Conservation (phyloP, 441 rosid genomes). For the Populus hybrid region DNA sequence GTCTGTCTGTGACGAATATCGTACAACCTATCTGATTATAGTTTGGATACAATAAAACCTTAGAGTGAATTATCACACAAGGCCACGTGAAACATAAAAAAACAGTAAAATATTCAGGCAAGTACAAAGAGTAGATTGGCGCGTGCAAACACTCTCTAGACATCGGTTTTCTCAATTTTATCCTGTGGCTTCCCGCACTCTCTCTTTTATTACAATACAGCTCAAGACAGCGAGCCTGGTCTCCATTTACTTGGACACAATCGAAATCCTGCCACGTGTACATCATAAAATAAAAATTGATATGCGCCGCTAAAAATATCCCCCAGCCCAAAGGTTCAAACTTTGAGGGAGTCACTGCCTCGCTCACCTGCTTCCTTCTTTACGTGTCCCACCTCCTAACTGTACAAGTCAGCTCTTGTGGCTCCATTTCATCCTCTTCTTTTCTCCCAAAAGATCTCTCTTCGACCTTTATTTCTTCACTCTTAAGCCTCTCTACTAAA, state of each 20-base stretch:
- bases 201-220: not conserved
- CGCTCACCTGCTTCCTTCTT: not conserved
- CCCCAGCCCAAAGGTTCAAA: not conserved
- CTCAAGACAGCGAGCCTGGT: not conserved
- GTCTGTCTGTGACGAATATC: too few relatives aligned
- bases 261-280: not conserved
- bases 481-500: not conserved
- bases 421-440: slow-evolving; percentile 22
- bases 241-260: not conserved
- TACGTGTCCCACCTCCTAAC: not conserved
- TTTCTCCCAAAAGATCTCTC: not conserved
- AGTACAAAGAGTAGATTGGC: not conserved
- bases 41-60: not conserved
- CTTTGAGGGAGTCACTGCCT: not conserved
- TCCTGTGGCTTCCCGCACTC: not conserved
- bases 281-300: not conserved
- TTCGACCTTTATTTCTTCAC: not conserved
- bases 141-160: not conserved
- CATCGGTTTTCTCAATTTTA: not conserved
- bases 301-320: not conserved
- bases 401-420: not conserved
- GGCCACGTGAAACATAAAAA: not conserved
- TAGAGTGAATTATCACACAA: not conserved
- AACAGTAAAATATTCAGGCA: not conserved
- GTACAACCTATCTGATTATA: too few relatives aligned